These are phyloP conservation scores for Calonectria pauciramosa DNA, from an alignment of 2,329 filamentous ascomycete genomes.

Conservation along the genomic window DNA sequence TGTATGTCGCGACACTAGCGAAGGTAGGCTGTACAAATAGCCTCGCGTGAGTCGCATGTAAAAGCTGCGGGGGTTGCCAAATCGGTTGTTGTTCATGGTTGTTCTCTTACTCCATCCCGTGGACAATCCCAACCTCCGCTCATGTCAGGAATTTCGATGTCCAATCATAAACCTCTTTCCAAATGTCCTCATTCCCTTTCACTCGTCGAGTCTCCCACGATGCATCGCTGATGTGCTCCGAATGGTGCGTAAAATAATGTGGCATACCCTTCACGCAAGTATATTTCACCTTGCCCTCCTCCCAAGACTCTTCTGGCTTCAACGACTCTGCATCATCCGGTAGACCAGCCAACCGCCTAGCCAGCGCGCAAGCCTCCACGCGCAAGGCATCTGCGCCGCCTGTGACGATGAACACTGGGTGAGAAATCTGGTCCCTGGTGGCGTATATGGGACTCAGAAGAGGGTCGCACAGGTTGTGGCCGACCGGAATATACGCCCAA, in stretches of 20 bases:
- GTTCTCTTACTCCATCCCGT: background rate
- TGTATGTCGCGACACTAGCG: background rate
- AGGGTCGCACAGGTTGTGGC: background rate
- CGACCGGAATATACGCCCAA: background rate
- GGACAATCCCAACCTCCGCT: background rate
- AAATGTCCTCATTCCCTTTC: constrained; percentile 7
- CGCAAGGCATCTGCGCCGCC: background rate
- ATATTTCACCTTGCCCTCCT: background rate
- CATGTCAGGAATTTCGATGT: background rate
- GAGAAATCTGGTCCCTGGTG: background rate
- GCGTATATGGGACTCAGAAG: background rate
- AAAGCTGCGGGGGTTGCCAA: background rate
- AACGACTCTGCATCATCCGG: background rate
- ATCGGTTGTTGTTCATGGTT: background rate
- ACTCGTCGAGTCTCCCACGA: background rate
- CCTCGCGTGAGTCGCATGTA: background rate
- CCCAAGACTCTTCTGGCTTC: background rate
- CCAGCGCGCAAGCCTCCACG: background rate
- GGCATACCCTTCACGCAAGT: constrained; percentile 1
- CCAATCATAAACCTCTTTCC: constrained; percentile 11
- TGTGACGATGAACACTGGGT: background rate
- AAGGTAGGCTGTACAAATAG: background rate
- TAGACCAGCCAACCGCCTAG: background rate
- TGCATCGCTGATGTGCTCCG: background rate
- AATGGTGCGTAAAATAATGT: background rate